Base-by-base conservation (phyloP, 2,329 filamentous ascomycete species). In the Pseudogymnoascus sp. region DNA sequence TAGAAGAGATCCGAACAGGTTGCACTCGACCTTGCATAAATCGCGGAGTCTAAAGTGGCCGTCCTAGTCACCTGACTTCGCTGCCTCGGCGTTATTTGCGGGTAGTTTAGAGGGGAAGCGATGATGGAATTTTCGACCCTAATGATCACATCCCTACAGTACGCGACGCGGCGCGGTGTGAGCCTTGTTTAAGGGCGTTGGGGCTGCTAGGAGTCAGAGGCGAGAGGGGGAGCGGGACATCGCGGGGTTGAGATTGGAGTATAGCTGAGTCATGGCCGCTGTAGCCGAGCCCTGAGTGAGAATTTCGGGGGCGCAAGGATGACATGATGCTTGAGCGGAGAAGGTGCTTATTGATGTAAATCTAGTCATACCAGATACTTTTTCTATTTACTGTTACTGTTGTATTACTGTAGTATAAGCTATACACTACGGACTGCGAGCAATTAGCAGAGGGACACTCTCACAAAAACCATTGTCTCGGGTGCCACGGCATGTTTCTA, bases 41-140 rank as follows among this genome's bases (percentile, higher is more conserved):
- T 55, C 45, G 26, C 45, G 45, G 45, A 55, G 45, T 55, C 2
- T 31, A 33, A 19, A 55, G 26, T 55, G 26, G 11, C 29, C 49
- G 49, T 55, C n/a, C 6, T 55, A 19, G n/a, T 55, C 49, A 55
- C 49, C n/a, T 55, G 49, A 55, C 49, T 55, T 55, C 6, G 49
- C n/a, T 19, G 6, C 11, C 3, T 55, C 29, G n/a, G 49, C 16
- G 49, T 55, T 33, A 55, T 7, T 33, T 19, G 45, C n/a, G 45
- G 45, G 6, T 11, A 55, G 45, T 12, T 55, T 19, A 7, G 26
- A 31, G 45, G 45, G 45, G 45, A 16, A 14, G n/a, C 26, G 45
- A 55, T 55, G 45, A 55, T 55, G 45, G 29, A 55, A 55, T 55
- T n/a, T 55, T 55, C 4, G 29, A n/a, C 16, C 26, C n/a, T 31